phyloP scores from a whole-genome alignment of 352 stramenopile species.

The Phytopythium boreale region DNA sequence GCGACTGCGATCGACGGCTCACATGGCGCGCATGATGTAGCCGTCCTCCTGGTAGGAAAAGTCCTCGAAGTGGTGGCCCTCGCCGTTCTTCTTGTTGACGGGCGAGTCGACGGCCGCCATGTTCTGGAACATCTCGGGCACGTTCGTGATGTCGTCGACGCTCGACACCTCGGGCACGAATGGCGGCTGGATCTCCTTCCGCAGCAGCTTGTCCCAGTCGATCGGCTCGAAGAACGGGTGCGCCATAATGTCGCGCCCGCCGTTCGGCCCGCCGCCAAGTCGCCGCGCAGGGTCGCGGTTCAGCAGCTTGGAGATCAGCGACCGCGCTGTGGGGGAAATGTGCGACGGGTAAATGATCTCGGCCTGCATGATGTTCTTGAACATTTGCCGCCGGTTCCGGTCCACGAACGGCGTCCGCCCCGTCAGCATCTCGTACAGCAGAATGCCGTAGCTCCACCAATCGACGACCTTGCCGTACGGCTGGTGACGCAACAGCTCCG shows the following conservation, averaged over 20 bases:
- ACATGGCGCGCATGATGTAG: slow-evolving; percentile 34
- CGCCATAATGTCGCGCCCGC: slow-evolving; percentile 86
- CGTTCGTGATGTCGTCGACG: slow-evolving; percentile 86
- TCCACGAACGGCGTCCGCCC: slow-evolving; percentile 86
- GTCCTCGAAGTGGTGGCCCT: slow-evolving; percentile 87
- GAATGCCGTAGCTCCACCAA: slow-evolving; percentile 89
- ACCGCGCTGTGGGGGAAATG: slow-evolving; percentile 70
- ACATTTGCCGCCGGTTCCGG: slow-evolving; percentile 86
- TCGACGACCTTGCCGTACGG: slow-evolving; percentile 89
- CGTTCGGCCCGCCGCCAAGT: slow-evolving; percentile 87
- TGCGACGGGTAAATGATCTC: slow-evolving; percentile 88
- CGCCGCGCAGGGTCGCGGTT: slow-evolving; percentile 92
- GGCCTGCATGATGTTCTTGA: slow-evolving; percentile 90
- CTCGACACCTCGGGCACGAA: slow-evolving; percentile 80
- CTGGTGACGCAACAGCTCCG: slow-evolving; percentile 78
- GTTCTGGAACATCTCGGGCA: slow-evolving; percentile 89
- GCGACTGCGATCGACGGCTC: background rate
- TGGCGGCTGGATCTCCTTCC: slow-evolving; percentile 77
- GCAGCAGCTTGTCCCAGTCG: slow-evolving; percentile 84
- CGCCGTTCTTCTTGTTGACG: slow-evolving; percentile 83
- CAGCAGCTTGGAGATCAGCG: slow-evolving; percentile 88
- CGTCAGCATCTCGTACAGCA: slow-evolving; percentile 89
- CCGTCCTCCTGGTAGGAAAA: slow-evolving; percentile 89
- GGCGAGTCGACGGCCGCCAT: slow-evolving; percentile 87
- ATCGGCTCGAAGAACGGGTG: slow-evolving; percentile 84